Percentiles rank a stretch among this genome's conserved stretches.
Conservation (phyloP, 768 basidiomycete genomes). For the Dictyophora rubrovolvata region DNA sequence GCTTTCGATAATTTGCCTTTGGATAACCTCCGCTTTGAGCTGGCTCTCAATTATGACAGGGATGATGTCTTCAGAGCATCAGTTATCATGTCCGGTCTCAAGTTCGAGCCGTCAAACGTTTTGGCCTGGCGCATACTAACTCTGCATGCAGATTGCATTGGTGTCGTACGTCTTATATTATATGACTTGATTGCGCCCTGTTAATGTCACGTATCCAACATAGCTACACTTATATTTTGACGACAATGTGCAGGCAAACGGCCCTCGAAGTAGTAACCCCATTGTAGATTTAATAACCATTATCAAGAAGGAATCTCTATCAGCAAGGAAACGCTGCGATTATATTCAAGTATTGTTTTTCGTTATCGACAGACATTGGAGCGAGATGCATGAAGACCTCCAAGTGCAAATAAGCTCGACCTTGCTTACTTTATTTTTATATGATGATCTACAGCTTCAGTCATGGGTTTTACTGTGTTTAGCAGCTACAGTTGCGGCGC, state of each 20-base stretch:
- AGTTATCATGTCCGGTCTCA: slow-evolving; percentile 65
- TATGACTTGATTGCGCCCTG: slow-evolving; percentile 3
- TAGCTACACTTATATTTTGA: slow-evolving; percentile 47
- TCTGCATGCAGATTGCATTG: slow-evolving; percentile 69
- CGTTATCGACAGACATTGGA: slow-evolving; percentile 74
- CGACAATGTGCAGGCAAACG: slow-evolving; percentile 28
- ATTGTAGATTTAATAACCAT: slow-evolving; percentile 43
- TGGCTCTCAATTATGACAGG: slow-evolving; percentile 17
- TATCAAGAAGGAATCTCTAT: slow-evolving; percentile 26
- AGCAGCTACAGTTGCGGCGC: slow-evolving; percentile 55
- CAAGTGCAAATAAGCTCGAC: slow-evolving; percentile 45
- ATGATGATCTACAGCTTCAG: slow-evolving; percentile 57
- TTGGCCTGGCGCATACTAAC: slow-evolving; percentile 72
- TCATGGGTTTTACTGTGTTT: slow-evolving; percentile 81
- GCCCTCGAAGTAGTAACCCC: slow-evolving; percentile 47
- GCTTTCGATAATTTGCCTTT: slow-evolving; percentile 57
- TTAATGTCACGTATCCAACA: not conserved
- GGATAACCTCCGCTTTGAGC: slow-evolving; percentile 51
- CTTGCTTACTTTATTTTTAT: slow-evolving; percentile 51
- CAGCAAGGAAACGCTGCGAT: slow-evolving; percentile 18
- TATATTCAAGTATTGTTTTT: slow-evolving; percentile 76
- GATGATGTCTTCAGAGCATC: slow-evolving; percentile 41
- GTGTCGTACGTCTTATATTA: slow-evolving; percentile 37
- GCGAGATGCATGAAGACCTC: slow-evolving; percentile 43
- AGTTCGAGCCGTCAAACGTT: slow-evolving; percentile 61